Conservation (phyloP, 768 basidiomycete genomes). For the Zangia roseola region DNA sequence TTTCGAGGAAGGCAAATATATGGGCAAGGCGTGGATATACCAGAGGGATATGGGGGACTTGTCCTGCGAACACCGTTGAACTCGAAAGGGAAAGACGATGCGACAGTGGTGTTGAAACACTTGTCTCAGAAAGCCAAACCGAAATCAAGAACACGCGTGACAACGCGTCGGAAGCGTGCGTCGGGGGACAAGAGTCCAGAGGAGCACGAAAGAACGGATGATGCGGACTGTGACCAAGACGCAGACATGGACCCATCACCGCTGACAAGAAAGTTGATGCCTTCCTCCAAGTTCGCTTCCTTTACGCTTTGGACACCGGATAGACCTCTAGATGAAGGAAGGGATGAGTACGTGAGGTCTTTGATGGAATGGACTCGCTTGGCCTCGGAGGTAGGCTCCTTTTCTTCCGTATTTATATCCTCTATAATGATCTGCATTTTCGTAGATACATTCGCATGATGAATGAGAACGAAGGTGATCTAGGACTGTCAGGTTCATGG, state of each 20-base stretch:
- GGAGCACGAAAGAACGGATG: slow-evolving; percentile 23
- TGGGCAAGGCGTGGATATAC: slow-evolving; percentile 59
- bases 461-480: slow-evolving; percentile 5
- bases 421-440: background rate
- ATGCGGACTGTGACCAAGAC: slow-evolving; percentile 15
- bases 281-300: slow-evolving; percentile 57
- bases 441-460: slow-evolving; percentile 28
- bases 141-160: slow-evolving; percentile 12
- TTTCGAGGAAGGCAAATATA: slow-evolving; percentile 79
- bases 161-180: slow-evolving; percentile 23
- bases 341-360: slow-evolving; percentile 69
- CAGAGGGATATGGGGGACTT: slow-evolving; percentile 66
- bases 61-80: slow-evolving; percentile 42
- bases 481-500: background rate
- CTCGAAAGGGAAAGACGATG: slow-evolving; percentile 11
- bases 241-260: background rate
- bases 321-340: slow-evolving; percentile 61
- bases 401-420: background rate
- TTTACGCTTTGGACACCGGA: slow-evolving; percentile 80
- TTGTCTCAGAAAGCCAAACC: slow-evolving; percentile 6
- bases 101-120: slow-evolving; percentile 1
- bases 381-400: slow-evolving; percentile 53
- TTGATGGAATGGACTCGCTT: slow-evolving; percentile 71
- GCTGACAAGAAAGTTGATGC: slow-evolving; percentile 38
- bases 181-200: slow-evolving; percentile 30